Conservation (phyloP, 140 eudicot genomes). For the Anethum foeniculum region DNA sequence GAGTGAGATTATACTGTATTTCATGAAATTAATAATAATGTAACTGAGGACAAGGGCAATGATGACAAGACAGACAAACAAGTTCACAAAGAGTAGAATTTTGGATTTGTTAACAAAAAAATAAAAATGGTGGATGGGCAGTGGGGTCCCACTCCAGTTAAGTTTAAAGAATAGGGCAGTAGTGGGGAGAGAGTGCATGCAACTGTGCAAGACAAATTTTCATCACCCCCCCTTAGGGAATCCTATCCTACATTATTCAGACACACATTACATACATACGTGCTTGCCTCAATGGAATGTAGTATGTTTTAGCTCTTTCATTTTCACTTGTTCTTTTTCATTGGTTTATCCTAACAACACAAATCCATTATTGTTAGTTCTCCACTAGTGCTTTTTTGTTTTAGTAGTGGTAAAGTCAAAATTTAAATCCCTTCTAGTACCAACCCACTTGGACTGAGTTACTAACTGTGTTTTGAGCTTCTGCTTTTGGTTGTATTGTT, state of each 20-base stretch:
- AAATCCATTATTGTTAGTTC: background rate
- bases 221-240: background rate
- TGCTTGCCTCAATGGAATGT: background rate
- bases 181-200: constrained; percentile 6
- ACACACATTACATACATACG: background rate
- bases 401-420: background rate
- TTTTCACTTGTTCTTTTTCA: background rate
- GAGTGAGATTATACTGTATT: no score
- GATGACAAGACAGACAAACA: background rate
- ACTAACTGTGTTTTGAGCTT: background rate
- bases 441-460: background rate
- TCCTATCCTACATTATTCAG: background rate
- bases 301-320: background rate
- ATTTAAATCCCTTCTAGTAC: background rate
- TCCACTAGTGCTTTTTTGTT: background rate
- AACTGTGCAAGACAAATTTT: background rate
- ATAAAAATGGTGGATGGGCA: background rate
- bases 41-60: background rate
- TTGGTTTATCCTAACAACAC: background rate
- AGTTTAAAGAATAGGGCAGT: background rate
- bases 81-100: background rate
- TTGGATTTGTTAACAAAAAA: background rate
- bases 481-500: background rate
- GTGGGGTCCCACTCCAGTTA: background rate
- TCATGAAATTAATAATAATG: background rate